Base-by-base conservation (phyloP, 176 grass and related monocot genomes). In the Olyra latifolia region DNA sequence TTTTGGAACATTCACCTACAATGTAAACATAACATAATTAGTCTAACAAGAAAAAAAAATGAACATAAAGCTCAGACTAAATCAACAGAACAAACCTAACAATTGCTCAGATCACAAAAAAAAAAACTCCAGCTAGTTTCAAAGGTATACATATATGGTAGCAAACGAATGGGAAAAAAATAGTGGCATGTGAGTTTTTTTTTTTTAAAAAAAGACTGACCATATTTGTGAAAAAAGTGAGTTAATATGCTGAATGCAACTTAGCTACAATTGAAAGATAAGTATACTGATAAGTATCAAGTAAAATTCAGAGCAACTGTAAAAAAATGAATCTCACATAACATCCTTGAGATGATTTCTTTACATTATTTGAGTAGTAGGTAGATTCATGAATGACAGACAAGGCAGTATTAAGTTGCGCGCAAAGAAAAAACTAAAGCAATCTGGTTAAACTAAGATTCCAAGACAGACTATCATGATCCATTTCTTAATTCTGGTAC, bases 1-100 rank as follows among this genome's bases (percentile, higher is more conserved):
- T 35, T 35, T 35, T 4, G 32, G 32, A 35, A 91, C 91, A 47
- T 94, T 93, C 81, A 93, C 88, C 85, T 93, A 42, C 23, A 84
- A 15, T 28, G 65, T 30, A 62, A 42, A 44, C 56, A 40, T n/a
- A 46, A 4, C 29, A 77, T 22, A 55, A 13, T 45, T 13, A 23
- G 32, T 30, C 8, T 35, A 44, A 25, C 35, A 56, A 42, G 8
- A 45, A 3, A 53, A 1, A 68, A 19, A 28, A 9, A 69, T 56
- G 27, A 32, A 46, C 4, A 68, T 22, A 48, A 50, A 50, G 16
- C 2, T 9, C 3, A 1, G 25, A 38, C 35, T 57, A 6, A 54
- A 69, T 45, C 12, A 46, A 30, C 38, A 60, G 4, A 58, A 29
- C 10, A 20, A 57, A 69, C 39, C n/a, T 46, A 22, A 16, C 2